Evolutionary conservation across 257 asterid species (phyloP), one percentile per base, ranked within the genome.

Genomic region (Gynochthodes officinalis): DNA sequence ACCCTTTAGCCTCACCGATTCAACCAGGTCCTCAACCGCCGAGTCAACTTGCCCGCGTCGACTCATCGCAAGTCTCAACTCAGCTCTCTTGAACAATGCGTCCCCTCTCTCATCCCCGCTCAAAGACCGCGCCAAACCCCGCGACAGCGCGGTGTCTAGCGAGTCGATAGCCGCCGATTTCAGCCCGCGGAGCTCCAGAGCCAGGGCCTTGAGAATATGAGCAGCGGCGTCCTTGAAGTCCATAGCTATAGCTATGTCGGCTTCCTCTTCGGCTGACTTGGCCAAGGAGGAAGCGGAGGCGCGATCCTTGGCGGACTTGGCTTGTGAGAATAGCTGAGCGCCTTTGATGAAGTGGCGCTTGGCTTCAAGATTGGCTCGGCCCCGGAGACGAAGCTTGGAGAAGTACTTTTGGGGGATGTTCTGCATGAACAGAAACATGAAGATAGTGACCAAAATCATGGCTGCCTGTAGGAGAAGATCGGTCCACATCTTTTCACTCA

Each of bases 331-430:
- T 76, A 89, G 86, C 82, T 87, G 92, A 11, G 97, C 96, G 77
- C 91, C 95, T 64, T 28, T 70, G 43, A 91, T 84, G 79, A 89
- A 89, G 80, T 89, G 95, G 76, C 95, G 95, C 86, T 79, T 84
- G 82, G 96, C 77, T 73, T 87, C 83, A 70, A 78, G 66, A 30
- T 81, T 58, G 80, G 88, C 60, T 50, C 78, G 77, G 79, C 74
- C 66, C 2, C 77, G 63, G 78, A 82, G 74, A 0, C 86, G 89
- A 25, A 91, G 86, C 72, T 87, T 86, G 69, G 89, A 40, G 84
- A 84, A 64, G 84, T 78, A 81, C 21, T 81, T 81, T 60, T 89
- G 95, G 37, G 92, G 92, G 66, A 85, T 67, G 70, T 81, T 75
- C 73, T 81, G 77, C 42, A 80, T 69, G 78, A 54, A 73, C 61